Conservation (phyloP, 1,139 yeast species). For the Trichomonascaceae sp. region DNA sequence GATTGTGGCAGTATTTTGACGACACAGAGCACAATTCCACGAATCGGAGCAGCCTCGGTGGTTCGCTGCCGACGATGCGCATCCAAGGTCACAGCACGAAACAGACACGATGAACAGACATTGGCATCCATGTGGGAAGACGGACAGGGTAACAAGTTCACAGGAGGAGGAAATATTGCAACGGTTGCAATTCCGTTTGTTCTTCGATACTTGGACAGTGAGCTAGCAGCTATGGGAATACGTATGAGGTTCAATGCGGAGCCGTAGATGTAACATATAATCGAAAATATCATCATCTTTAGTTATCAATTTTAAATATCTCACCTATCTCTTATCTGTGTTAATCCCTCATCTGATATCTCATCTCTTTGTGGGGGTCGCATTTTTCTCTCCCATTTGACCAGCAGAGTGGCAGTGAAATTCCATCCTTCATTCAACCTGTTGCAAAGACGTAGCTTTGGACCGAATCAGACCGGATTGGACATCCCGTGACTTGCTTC, state of each 20-base stretch:
- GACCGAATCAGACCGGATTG: neutral
- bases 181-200: constrained; percentile 97
- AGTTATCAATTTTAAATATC: no score
- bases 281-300: no score
- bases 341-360: neutral
- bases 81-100: constrained; percentile 46
- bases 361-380: neutral
- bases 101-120: constrained; percentile 41
- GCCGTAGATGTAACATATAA: neutral
- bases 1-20: constrained; percentile 89
- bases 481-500: neutral
- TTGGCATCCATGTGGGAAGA: constrained; percentile 93
- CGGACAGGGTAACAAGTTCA: constrained; percentile 85
- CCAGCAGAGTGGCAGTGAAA: neutral
- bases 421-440: neutral
- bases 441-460: neutral
- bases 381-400: neutral
- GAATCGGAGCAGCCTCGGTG: constrained; percentile 74
- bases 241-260: constrained; percentile 75
- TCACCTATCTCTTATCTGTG: neutral
- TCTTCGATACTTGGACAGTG: constrained; percentile 89
- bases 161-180: constrained; percentile 88
- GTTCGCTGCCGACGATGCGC: constrained; percentile 93
- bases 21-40: constrained; percentile 85
- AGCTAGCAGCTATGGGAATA: constrained; percentile 97